These are phyloP conservation scores for Dimocarpus longan DNA, from an alignment of 345 rosid genomes.

Conservation along the genomic window DNA sequence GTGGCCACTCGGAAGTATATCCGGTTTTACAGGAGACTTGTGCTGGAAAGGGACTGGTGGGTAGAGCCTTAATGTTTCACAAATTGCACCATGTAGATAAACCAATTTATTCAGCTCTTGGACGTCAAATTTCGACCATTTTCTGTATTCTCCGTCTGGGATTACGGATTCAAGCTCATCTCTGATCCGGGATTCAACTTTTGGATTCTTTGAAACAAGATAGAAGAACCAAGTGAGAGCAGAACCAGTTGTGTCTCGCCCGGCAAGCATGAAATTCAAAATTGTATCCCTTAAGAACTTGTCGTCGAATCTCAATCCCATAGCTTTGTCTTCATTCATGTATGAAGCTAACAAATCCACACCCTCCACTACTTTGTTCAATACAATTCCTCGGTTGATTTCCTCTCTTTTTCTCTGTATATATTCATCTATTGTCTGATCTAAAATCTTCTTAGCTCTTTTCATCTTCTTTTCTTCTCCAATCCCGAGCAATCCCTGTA, in stretches of 20 bases:
- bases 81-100: constrained; percentile 41
- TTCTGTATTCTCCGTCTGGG: neutral
- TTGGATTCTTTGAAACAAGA: constrained; percentile 38
- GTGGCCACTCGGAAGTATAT: constrained; percentile 55
- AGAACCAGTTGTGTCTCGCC: constrained; percentile 36
- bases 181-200: constrained; percentile 33
- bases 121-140: neutral
- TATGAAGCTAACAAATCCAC: constrained; percentile 40
- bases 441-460: too few species aligned
- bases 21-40: constrained; percentile 34
- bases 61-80: too few species aligned
- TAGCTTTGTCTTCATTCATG: constrained; percentile 20
- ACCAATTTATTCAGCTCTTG: constrained; percentile 29
- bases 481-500: constrained; percentile 30
- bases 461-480: constrained; percentile 40
- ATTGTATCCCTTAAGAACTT: constrained; percentile 44
- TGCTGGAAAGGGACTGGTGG: too few species aligned
- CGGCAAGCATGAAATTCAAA: constrained; percentile 42
- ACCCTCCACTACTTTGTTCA: constrained; percentile 5
- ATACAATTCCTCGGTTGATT: neutral
- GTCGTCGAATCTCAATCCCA: constrained; percentile 15
- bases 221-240: constrained; percentile 44
- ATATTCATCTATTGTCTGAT: constrained; percentile 7
- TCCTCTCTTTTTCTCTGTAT: constrained; percentile 29
- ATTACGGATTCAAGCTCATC: constrained; percentile 34